phyloP scores from a whole-genome alignment of 1,139 yeast genomes.

The Waltiozyma sp. region DNA sequence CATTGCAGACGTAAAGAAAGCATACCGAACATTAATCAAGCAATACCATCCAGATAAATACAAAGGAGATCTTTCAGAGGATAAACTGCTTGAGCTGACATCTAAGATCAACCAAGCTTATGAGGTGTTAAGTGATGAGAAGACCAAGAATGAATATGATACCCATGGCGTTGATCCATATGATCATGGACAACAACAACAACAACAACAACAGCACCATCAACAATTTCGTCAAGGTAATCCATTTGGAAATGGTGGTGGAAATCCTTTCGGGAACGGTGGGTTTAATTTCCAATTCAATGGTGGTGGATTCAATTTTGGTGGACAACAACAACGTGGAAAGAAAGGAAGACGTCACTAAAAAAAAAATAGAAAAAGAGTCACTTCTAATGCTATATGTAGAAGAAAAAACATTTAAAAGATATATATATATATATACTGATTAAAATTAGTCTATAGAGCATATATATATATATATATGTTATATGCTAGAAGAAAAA shows the following conservation, averaged over 20 bases:
- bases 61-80: conserved; percentile 55
- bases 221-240: conserved; percentile 4
- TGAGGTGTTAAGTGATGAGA: conserved; percentile 66
- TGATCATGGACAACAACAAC: conserved; percentile 25
- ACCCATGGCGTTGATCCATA: conserved; percentile 44
- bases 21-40: conserved; percentile 68
- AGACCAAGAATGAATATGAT: conserved; percentile 56
- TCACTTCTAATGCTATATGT: no score
- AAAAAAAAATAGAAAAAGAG: no score
- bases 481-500: no score
- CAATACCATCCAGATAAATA: conserved; percentile 89
- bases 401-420: background rate
- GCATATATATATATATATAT: no score
- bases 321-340: background rate
- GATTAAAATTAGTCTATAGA: no score
- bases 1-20: conserved; percentile 65
- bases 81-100: conserved; percentile 73
- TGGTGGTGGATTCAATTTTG: conserved; percentile 1
- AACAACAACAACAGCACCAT: conserved; percentile 4
- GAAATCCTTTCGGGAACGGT: conserved; percentile 3
- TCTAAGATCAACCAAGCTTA: conserved; percentile 90
- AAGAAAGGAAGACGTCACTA: background rate
- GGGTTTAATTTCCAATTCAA: conserved; percentile 1
- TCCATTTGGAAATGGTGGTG: conserved; percentile 3
- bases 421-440: no score